Base-by-base conservation (phyloP, 148 eudicot genomes). In the Selenicereus undatus region DNA sequence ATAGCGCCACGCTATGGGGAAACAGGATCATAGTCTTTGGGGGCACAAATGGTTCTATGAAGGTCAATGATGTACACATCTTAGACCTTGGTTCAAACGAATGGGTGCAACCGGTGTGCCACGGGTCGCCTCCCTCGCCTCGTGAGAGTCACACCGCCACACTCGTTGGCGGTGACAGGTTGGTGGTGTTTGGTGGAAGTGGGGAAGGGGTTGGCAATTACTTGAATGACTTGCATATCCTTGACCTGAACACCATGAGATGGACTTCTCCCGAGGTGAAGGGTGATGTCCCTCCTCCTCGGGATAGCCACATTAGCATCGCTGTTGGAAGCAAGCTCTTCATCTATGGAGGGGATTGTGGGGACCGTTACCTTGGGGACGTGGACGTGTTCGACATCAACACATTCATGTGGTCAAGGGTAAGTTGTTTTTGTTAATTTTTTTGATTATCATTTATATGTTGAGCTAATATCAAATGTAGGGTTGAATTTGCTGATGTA, bases 71-170 rank as follows among this genome's bases (percentile, higher is more conserved):
- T 70, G 82, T 95, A 26, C 92, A 93, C 73, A 77, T 93, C 6
- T 78, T 95, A 85, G 97, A 95, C 81, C 91, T 95, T 39, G 78
- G 77, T 54, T 80, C 97, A 0, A 82, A 82, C 52, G 90, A 87
- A 78, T 95, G 99, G 99, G 71, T 77, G 11, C 83, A 76, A 50
- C 97, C 97, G 1, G 80, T 73, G 52, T 93, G 91, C 81, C 78
- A 81, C 10, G 99, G 99, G 16, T 60, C 71, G 5, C 89, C 91
- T 3, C 99, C 99, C 29, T 86, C 88, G 6, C 91, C 97, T 24
- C 94, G 99, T 0, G 99, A 95, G 82, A 95, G 99, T 80, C 99
- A 95, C 85, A 92, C 97, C 2, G 92, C 94, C n/a, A 90, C 91
- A 39, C 89, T 92, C 8, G 82, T 93, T 30, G 87, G 90, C 10